These are phyloP conservation scores for Volvox carteri DNA, from an alignment of 163 green algal genomes.

Conservation along the genomic window DNA sequence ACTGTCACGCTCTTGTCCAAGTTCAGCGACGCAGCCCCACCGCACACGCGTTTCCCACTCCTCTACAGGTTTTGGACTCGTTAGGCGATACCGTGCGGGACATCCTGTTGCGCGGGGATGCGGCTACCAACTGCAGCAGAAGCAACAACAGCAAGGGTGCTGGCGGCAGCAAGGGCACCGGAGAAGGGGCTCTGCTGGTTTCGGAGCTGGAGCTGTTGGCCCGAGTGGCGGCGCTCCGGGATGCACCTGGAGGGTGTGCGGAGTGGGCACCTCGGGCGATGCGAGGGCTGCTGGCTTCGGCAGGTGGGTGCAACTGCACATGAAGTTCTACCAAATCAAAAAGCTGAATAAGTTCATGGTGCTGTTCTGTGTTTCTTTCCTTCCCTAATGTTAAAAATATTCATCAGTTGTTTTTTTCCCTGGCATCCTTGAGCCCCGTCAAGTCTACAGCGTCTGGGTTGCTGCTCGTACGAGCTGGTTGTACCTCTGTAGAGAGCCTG, in stretches of 20 bases:
- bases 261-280: conserved; percentile 42
- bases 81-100: conserved; percentile 62
- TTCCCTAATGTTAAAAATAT: too few species aligned
- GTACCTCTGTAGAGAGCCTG: too few species aligned
- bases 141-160: not conserved
- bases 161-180: not conserved
- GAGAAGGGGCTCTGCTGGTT: conserved; percentile 3
- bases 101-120: conserved; percentile 48
- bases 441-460: too few species aligned
- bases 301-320: conserved; percentile 23
- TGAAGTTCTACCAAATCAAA: too few species aligned
- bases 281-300: conserved; percentile 43
- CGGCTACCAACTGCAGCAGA: not conserved
- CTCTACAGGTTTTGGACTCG: conserved; percentile 56
- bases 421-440: not conserved
- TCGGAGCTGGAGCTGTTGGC: conserved; percentile 52
- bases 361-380: too few species aligned
- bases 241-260: not conserved
- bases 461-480: not conserved
- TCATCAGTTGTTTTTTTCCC: not conserved
- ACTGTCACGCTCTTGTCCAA: too few species aligned
- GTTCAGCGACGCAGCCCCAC: too few species aligned
- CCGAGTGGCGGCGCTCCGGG: conserved; percentile 24
- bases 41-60: not conserved
- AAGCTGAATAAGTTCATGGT: too few species aligned